Percentiles rank a stretch among this genome's conserved stretches.
Evolutionary conservation across 495 filamentous ascomycete species (phyloP).

Genomic region (Halenospora varia): DNA sequence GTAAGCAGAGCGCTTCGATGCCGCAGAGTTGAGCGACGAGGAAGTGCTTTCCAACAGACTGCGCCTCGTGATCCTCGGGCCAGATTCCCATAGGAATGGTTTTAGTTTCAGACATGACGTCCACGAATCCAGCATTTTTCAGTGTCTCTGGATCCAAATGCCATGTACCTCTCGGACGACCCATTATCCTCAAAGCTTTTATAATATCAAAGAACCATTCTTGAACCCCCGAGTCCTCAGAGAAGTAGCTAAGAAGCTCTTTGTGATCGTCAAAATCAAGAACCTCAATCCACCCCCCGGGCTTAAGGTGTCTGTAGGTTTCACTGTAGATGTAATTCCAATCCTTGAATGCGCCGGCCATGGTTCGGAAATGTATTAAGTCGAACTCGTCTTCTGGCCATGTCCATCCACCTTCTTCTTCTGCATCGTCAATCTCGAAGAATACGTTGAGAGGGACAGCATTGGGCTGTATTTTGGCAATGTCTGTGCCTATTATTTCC

Average conservation of each 20-base stretch:
- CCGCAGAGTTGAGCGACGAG: slow-evolving; percentile 61
- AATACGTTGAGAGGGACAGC: slow-evolving; percentile 59
- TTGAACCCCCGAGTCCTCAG: slow-evolving; percentile 33
- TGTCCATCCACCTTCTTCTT: slow-evolving; percentile 46
- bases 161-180: slow-evolving; percentile 43
- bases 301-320: slow-evolving; percentile 54
- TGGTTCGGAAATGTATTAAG: slow-evolving; percentile 59
- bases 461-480: slow-evolving; percentile 45
- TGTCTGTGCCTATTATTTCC: slow-evolving; percentile 66
- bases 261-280: slow-evolving; percentile 46
- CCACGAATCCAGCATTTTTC: slow-evolving; percentile 55
- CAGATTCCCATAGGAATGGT: slow-evolving; percentile 58
- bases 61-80: slow-evolving; percentile 48
- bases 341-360: slow-evolving; percentile 59
- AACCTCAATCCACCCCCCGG: slow-evolving; percentile 64
- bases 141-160: slow-evolving; percentile 53
- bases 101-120: slow-evolving; percentile 49
- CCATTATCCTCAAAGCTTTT: slow-evolving; percentile 38
- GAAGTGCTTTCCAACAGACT: slow-evolving; percentile 59
- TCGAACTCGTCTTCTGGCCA: slow-evolving; percentile 55
- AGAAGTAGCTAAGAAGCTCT: slow-evolving; percentile 36
- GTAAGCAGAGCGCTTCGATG: slow-evolving; percentile 57
- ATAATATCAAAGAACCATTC: slow-evolving; percentile 30
- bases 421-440: slow-evolving; percentile 69
- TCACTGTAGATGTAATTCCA: slow-evolving; percentile 60